These are phyloP conservation scores for Arctium minus DNA, from an alignment of 129 eudicot genomes.

Conservation along the genomic window DNA sequence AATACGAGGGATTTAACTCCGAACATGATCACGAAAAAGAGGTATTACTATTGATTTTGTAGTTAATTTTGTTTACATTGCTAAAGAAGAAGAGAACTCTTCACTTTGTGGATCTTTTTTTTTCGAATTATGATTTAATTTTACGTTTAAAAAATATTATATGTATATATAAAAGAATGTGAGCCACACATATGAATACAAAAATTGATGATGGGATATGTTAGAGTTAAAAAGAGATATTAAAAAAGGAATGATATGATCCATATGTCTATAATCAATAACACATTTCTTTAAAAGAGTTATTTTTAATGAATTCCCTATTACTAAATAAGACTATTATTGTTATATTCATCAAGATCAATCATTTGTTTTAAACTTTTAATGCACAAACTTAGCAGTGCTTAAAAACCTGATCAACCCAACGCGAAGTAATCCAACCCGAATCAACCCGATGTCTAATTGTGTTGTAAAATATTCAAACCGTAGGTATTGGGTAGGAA, in stretches of 20 bases:
- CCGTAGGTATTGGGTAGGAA: too few relatives aligned
- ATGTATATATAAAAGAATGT: neutral
- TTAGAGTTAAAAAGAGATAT: neutral
- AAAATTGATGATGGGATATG: neutral
- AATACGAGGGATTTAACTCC: neutral
- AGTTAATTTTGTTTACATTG: neutral
- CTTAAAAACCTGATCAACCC: too few relatives aligned
- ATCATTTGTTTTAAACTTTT: too few relatives aligned
- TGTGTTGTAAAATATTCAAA: too few relatives aligned
- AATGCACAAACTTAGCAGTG: too few relatives aligned
- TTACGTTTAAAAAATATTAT: neutral
- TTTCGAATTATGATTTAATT: neutral
- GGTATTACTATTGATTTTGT: neutral
- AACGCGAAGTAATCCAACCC: too few relatives aligned
- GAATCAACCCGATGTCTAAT: too few relatives aligned
- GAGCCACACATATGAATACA: neutral
- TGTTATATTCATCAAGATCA: neutral
- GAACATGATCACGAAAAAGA: neutral
- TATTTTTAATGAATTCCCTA: neutral
- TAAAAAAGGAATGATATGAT: neutral
- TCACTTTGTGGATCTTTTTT: neutral
- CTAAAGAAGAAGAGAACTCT: neutral
- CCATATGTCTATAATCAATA: neutral
- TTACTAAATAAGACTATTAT: too few relatives aligned
- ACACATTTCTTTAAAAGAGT: too few relatives aligned